Evolutionary conservation across 768 basidiomycete genomes (phyloP).

Genomic region (Psilocybe sp.): DNA sequence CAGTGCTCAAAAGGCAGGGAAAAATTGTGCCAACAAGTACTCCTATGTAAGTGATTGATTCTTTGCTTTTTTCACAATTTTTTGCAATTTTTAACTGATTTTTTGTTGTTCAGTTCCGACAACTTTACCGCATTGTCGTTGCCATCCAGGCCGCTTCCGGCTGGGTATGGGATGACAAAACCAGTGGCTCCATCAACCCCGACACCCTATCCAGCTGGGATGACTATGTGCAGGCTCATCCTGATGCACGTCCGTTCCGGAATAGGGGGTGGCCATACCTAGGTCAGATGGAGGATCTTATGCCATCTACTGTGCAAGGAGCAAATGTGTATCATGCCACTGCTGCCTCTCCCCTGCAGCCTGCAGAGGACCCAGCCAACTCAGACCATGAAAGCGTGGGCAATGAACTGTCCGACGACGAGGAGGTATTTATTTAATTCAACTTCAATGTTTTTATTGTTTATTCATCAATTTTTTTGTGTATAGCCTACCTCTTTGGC

Average conservation of each 20-base stretch:
- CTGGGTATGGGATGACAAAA: slow-evolving; percentile 7
- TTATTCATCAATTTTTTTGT: neutral
- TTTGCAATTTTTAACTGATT: no score
- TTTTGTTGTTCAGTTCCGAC: no score
- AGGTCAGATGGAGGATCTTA: slow-evolving; percentile 2
- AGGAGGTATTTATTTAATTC: neutral
- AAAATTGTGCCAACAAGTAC: no score
- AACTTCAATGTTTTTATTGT: neutral
- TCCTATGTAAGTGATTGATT: no score
- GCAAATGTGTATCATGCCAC: slow-evolving; percentile 8
- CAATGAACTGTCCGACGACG: no score
- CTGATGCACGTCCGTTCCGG: slow-evolving; percentile 9
- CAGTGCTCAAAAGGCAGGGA: no score
- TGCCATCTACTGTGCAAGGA: slow-evolving; percentile 5
- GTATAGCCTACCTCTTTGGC: neutral
- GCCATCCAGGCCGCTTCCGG: slow-evolving; percentile 2
- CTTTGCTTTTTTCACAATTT: no score
- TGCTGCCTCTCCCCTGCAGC: neutral
- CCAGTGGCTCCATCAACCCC: slow-evolving; percentile 1
- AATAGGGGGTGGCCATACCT: slow-evolving; percentile 13
- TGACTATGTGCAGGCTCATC: slow-evolving; percentile 8
- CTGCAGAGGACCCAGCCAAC: neutral
- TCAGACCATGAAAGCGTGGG: neutral
- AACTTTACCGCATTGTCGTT: slow-evolving; percentile 1
- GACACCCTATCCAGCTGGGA: slow-evolving; percentile 8